Base-by-base conservation (phyloP, 768 basidiomycete genomes). In the Lactifluus hygrophoroides region DNA sequence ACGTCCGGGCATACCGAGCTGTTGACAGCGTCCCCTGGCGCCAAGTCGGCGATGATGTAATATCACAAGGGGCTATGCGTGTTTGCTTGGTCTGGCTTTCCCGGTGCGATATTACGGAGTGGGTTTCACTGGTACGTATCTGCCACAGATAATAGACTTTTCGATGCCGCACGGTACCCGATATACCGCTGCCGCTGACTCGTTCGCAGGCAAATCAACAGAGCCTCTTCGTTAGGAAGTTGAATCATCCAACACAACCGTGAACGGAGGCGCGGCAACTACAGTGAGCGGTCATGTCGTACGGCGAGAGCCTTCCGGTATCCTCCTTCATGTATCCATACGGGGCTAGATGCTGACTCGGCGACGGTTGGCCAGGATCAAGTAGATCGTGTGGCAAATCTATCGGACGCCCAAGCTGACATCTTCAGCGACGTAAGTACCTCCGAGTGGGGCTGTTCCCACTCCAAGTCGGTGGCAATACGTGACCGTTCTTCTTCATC, bases 301-400 rank as follows among this genome's bases (percentile, higher is more conserved):
- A 63, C 40, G 64, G 64, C 28, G 64, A 63, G 25, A 64, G 64
- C 32, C 61, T 64, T 43, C 64, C 64, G 53, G 64, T 64, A 50
- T 42, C 27, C 8, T 14, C 19, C 6, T 23, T 40, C 30, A 50
- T 52, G 25, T 52, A 51, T 49, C 44, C 32, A 54, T 46, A 43
- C 61, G 21, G 35, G 42, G 56, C 25, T 21, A 45, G 32, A 23
- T 23, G 27, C 54, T 51, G 27, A 49, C 50, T 28, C 4, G n/a
- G n/a, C n/a, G n/a, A n/a, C n/a, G n/a, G n/a, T 19, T 34, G 16
- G 5, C 32, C 35, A 64, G 64, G 62, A 65, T 57, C 62, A 63
- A 54, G 62, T 60, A 28, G 62, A 57, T 28, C 58, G 53, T 47
- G 54, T 58, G 54, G 67, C 69, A 63, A 68, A 69, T 38, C 37